phyloP scores from a whole-genome alignment of 2,329 filamentous ascomycete species.

The Aureobasidium namibiae region DNA sequence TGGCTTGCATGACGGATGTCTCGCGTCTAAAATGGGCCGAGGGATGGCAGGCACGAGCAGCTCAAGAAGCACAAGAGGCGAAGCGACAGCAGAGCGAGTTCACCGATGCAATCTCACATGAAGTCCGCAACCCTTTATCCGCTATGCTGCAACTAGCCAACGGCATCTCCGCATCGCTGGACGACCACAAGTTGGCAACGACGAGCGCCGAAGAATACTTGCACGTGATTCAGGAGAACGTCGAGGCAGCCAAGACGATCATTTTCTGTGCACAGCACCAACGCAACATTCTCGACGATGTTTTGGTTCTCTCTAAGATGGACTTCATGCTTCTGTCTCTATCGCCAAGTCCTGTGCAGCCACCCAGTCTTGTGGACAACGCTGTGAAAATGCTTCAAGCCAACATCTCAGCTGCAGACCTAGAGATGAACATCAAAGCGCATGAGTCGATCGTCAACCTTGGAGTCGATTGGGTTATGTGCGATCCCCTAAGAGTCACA shows the following conservation, averaged over 20 bases:
- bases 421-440: conserved; percentile 29
- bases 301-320: conserved; percentile 35
- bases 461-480: conserved; percentile 20
- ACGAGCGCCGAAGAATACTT: background rate
- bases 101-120: conserved; percentile 32
- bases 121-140: conserved; percentile 37
- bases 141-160: conserved; percentile 39
- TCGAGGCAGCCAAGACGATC: conserved; percentile 16
- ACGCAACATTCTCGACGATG: conserved; percentile 37
- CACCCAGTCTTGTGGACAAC: conserved; percentile 26
- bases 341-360: conserved; percentile 29
- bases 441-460: conserved; percentile 26
- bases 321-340: conserved; percentile 28
- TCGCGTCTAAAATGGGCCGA: conserved; percentile 18
- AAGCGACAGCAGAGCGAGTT: conserved; percentile 30
- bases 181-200: background rate
- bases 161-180: conserved; percentile 28
- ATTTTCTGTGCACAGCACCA: background rate
- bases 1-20: conserved; percentile 13
- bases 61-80: conserved; percentile 29
- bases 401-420: conserved; percentile 25
- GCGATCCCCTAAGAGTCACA: conserved; percentile 23
- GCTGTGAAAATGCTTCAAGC: conserved; percentile 32
- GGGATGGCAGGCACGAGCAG: conserved; percentile 21
- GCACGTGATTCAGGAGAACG: background rate